Base-by-base conservation (phyloP, 208 protist species). In the Leishmania major region DNA sequence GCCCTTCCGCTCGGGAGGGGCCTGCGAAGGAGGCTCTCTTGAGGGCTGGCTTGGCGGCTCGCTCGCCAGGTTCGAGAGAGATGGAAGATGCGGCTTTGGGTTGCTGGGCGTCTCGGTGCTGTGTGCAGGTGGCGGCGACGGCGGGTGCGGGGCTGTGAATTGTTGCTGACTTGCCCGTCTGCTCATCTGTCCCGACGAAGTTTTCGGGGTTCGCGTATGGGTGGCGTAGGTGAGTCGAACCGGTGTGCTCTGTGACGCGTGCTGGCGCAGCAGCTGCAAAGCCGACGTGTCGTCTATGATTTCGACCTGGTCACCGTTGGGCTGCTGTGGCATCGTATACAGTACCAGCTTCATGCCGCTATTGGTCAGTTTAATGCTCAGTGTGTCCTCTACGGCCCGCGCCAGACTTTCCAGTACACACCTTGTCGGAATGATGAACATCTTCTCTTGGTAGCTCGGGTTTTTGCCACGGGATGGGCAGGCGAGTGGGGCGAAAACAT, bases 361-460 rank as follows among this genome's bases (percentile, higher is more conserved):
- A 35, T n/a, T 53, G 0, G 75, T 25, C 5, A 55, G 75, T 22
- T 40, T 72, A 6, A 49, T 45, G 28, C 59, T 73, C 43, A 89
- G 43, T 4, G 88, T 90, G 64, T 86, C 82, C 72, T 85, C 79
- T 17, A 92, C 87, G 1, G 88, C 83, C 2, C 90, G 88, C 47
- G 77, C 3, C 6, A 94, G 75, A 5, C 83, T 78, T 19, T 47
- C 60, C n/a, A 89, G 55, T 28, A 89, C 82, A 11, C 82, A 84
- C 6, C 83, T 73, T 13, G 79, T 78, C 2, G 90, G 90, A 37
- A 94, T 87, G 13, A 94, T 80, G 55, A 94, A 89, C 75, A 76
- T 88, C 77, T 91, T 91, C 75, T 94, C 87, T 22, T 78, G 80
- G 37, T 78, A 78, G 1, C 19, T 17, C 2, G 31, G 6, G 49